Percentiles rank a stretch among this genome's conserved stretches.
Evolutionary conservation across 257 asterid genomes (phyloP).

Genomic region (Leptodermis oblonga): DNA sequence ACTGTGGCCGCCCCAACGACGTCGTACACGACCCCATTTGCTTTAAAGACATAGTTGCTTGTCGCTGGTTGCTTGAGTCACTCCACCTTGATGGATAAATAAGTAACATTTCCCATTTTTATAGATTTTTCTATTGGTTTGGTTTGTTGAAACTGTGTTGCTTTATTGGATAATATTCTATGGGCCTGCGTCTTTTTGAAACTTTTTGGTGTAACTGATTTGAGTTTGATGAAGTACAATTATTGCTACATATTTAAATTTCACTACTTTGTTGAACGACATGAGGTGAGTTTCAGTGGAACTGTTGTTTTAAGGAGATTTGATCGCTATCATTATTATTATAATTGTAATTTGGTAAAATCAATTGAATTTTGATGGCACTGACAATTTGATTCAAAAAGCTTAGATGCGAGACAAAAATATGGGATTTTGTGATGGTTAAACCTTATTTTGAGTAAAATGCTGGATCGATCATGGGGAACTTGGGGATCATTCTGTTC

Average conservation of each 20-base stretch:
- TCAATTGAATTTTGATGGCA: not conserved
- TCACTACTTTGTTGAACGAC: not conserved
- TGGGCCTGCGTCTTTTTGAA: not conserved
- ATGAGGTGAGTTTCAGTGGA: not conserved
- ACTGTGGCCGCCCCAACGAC: conserved; percentile 58
- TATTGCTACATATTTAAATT: not conserved
- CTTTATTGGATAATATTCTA: not conserved
- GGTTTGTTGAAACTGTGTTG: not conserved
- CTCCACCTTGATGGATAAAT: conserved; percentile 93
- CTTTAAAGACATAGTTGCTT: conserved; percentile 59
- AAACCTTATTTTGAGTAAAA: not conserved
- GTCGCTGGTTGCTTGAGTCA: conserved; percentile 63
- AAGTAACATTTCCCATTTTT: no score
- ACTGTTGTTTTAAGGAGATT: no score
- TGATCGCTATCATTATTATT: not conserved
- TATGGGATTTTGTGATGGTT: not conserved
- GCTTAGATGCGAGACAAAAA: not conserved
- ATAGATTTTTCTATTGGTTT: no score
- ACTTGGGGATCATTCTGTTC: not conserved
- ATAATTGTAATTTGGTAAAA: not conserved
- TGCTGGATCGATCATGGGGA: no score
- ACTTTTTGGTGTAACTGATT: not conserved
- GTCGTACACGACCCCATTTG: conserved; percentile 50
- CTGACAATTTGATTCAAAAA: not conserved
- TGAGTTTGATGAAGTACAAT: not conserved